These are phyloP conservation scores for Oryza nivara DNA, from an alignment of 176 grass and related monocot species.

Conservation along the genomic window DNA sequence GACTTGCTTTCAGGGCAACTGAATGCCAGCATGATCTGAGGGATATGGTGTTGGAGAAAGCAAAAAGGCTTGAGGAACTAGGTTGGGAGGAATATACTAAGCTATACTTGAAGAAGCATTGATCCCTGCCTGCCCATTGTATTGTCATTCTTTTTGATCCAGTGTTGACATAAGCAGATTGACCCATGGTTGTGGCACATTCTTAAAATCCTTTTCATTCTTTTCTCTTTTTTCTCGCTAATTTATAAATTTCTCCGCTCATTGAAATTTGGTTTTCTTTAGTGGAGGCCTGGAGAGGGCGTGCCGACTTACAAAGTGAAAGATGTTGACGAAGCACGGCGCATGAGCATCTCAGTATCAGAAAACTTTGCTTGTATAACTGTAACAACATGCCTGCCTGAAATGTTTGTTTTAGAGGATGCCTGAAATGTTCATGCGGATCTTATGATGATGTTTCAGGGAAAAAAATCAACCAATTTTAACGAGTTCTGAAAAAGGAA, in stretches of 20 bases:
- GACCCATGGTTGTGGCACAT: neutral
- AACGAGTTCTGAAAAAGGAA: neutral
- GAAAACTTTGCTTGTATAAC: neutral
- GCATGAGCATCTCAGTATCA: neutral
- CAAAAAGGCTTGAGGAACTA: slow-evolving; percentile 67
- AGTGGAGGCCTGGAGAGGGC: neutral
- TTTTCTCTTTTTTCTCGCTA: neutral
- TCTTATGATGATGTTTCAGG: neutral
- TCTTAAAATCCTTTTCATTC: neutral
- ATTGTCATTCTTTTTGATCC: neutral
- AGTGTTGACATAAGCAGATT: neutral
- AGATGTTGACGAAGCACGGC: neutral
- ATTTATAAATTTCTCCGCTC: neutral
- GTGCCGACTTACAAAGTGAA: neutral
- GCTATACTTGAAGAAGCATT: slow-evolving; percentile 50
- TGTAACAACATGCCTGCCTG: neutral
- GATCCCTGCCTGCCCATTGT: neutral
- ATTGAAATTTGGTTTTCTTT: neutral
- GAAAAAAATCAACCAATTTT: neutral
- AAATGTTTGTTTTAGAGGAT: neutral
- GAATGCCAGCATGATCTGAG: slow-evolving; percentile 68
- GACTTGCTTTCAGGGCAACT: slow-evolving; percentile 40
- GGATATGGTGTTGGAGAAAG: slow-evolving; percentile 72
- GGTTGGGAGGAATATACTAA: slow-evolving; percentile 68
- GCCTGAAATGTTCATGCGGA: neutral